Percentiles rank a stretch among this genome's conserved stretches.
Evolutionary conservation across 108 stramenopile species (phyloP).

Genomic region (Parmales sp.): DNA sequence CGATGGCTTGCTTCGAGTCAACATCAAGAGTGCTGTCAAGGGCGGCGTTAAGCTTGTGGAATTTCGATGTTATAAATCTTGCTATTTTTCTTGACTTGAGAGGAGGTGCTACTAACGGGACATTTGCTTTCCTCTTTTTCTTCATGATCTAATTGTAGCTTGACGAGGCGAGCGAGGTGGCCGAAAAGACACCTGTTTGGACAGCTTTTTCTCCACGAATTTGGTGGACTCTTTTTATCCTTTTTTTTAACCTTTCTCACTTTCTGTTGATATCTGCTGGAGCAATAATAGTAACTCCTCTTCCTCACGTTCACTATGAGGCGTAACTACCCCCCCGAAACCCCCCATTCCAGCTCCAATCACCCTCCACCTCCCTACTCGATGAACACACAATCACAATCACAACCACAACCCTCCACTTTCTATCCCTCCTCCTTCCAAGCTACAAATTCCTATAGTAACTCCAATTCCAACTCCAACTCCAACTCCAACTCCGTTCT

Average conservation of each 20-base stretch:
- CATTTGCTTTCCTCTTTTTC: constrained; percentile 20
- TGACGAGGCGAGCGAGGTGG: too few species aligned
- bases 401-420: not conserved
- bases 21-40: constrained; percentile 9
- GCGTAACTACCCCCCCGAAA: not conserved
- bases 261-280: not conserved
- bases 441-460: not conserved
- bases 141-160: too few species aligned
- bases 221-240: not conserved
- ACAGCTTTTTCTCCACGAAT: too few species aligned
- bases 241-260: not conserved
- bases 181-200: too few species aligned
- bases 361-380: not conserved
- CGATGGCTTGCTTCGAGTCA: constrained; percentile 31
- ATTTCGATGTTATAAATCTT: constrained; percentile 49
- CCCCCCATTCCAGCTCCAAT: not conserved
- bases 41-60: constrained; percentile 60
- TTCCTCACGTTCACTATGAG: not conserved
- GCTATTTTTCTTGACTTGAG: constrained; percentile 62
- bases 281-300: too few species aligned
- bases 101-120: constrained; percentile 27
- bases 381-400: not conserved
- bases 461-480: not conserved
- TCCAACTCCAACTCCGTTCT: not conserved
- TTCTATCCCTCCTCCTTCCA: not conserved